Percentiles rank a stretch among this genome's conserved stretches.
Evolutionary conservation across 371 early-diverging fungal species (phyloP).

Genomic region (Rhizopus arrhizus): DNA sequence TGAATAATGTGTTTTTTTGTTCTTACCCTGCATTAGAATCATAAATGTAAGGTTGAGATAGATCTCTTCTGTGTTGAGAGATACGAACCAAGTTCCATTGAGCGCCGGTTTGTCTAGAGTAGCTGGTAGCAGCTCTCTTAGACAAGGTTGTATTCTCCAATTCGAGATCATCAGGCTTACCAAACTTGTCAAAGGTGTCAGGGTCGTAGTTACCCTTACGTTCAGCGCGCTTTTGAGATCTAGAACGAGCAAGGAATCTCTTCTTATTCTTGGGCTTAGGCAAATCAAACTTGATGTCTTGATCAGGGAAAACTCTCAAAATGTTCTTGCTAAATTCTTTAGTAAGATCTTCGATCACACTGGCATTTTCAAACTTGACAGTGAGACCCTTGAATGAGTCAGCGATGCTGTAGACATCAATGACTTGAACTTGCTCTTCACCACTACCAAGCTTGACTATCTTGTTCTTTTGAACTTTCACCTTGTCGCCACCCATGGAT

Average conservation of each 20-base stretch:
- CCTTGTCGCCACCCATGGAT: constrained; percentile 5
- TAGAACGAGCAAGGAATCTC: constrained; percentile 31
- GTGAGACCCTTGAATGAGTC: constrained; percentile 37
- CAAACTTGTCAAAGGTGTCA: constrained; percentile 5
- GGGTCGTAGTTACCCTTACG: constrained; percentile 21
- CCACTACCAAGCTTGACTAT: constrained; percentile 23
- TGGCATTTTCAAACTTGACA: constrained; percentile 31
- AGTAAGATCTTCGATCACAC: constrained; percentile 20
- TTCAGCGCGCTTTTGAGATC: constrained; percentile 3
- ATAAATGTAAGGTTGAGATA: constrained; percentile 37
- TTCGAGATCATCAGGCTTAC: not conserved
- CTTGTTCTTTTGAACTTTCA: constrained; percentile 19
- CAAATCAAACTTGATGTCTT: constrained; percentile 40
- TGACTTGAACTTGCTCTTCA: constrained; percentile 30
- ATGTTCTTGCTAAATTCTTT: constrained; percentile 27
- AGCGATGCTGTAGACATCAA: constrained; percentile 37
- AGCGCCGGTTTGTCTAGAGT: constrained; percentile 29
- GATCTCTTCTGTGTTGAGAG: constrained; percentile 30
- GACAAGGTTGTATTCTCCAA: not conserved
- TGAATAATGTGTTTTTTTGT: not conserved
- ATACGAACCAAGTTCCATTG: constrained; percentile 49
- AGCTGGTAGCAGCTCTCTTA: constrained; percentile 4
- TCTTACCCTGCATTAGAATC: constrained; percentile 27
- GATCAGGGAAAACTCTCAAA: constrained; percentile 39
- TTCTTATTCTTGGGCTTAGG: constrained; percentile 22